Evolutionary conservation across 257 asterid genomes (phyloP).

Genomic region (Salvia rosmarinus): DNA sequence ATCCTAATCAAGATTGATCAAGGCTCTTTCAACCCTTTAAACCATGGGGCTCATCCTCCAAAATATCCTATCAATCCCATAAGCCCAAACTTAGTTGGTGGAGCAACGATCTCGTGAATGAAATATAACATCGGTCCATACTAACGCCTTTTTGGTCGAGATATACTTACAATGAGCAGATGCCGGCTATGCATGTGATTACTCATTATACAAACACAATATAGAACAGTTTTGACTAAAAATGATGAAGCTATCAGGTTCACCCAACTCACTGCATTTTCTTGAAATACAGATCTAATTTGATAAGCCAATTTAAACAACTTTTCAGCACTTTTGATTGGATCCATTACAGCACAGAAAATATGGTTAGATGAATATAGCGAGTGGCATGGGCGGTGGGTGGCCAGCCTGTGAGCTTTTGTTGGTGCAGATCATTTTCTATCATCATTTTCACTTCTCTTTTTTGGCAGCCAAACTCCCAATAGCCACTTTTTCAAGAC

Average conservation of each 20-base stretch:
- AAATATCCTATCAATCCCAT: too few species aligned
- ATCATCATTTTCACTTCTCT: conserved; percentile 11
- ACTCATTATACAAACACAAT: background rate
- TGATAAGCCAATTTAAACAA: conserved; percentile 19
- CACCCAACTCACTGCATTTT: conserved; percentile 25
- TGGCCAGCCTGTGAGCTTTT: conserved; percentile 30
- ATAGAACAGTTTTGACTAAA: background rate
- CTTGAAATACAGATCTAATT: conserved; percentile 22
- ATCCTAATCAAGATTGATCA: too few species aligned
- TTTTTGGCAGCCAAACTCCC: conserved; percentile 40
- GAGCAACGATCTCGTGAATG: too few species aligned
- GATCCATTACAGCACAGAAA: conserved; percentile 21
- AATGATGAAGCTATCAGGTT: background rate
- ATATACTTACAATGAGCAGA: too few species aligned
- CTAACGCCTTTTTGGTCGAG: too few species aligned
- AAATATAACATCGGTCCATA: too few species aligned
- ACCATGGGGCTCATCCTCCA: too few species aligned
- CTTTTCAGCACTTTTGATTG: conserved; percentile 14
- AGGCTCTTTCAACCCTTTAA: too few species aligned
- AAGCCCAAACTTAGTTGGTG: too few species aligned
- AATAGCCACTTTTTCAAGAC: conserved; percentile 26
- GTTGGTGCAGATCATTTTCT: conserved; percentile 32
- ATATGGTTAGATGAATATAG: conserved; percentile 3
- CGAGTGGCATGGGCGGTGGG: conserved; percentile 19
- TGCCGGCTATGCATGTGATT: too few species aligned